Evolutionary conservation across 2,329 filamentous ascomycete species (phyloP), one percentile per base, ranked within the genome.

Genomic region (Penicillium sp.): DNA sequence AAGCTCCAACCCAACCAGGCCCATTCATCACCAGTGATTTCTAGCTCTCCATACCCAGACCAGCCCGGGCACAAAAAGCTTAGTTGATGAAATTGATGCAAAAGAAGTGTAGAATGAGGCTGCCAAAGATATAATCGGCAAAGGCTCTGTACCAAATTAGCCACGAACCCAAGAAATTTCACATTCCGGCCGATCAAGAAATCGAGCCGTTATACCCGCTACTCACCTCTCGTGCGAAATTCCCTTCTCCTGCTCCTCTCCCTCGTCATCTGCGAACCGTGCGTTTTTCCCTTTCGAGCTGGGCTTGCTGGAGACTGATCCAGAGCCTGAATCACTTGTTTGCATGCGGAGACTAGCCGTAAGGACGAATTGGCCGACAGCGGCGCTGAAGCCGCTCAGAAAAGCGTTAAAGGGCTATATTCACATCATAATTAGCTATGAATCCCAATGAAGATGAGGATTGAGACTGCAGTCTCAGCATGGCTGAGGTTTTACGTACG

Each of bases 81-180:
- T 75, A 98, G 76, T 98, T 98, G 73, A 98, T 96, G 68, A 98
- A 98, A 76, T 98, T 98, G 64, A 96, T 81, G 69, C 89, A 95
- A 75, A 98, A 98, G 72, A 96, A 95, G 72, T 98, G 92, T 65
- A 96, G 71, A 62, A 96, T 86, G 64, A 98, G 66, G 66, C 89
- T 95, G 63, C 90, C 92, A 55, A 95, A 86, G 44, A 98, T 76
- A 62, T 84, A 98, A 70, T 98, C 92, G 60, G 92, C 89, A 66
- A 98, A 98, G 26, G 92, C 90, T 64, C 88, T 93, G 29, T 52
- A 41, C 15, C 14, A 6, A 33, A 32, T 16, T 32, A 43, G 7
- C 35, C 28, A 3, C 30, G 29, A 11, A 22, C 9, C 18, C 10
- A n/a, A n/a, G n/a, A n/a, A n/a, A n/a, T n/a, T n/a, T n/a, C n/a